phyloP scores from a whole-genome alignment of 2,329 filamentous ascomycete genomes.

The Neoascochyta sp. region DNA sequence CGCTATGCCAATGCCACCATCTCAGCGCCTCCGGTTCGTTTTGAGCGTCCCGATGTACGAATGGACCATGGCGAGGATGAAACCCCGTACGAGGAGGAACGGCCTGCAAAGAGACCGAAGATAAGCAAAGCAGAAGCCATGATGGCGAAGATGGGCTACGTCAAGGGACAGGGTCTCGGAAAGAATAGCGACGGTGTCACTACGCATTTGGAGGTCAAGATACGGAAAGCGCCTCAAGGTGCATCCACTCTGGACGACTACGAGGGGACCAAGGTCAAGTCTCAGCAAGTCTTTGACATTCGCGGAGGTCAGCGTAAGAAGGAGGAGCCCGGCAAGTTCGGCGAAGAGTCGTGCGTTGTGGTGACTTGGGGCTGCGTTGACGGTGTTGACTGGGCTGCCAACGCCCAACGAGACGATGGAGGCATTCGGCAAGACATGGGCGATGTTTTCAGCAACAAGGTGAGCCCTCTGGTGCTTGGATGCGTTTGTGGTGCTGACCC shows the following conservation, averaged over 20 bases:
- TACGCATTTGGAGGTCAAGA: constrained; percentile 69
- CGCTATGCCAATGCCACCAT: constrained; percentile 68
- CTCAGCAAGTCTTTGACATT: constrained; percentile 60
- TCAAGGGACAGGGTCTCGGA: constrained; percentile 80
- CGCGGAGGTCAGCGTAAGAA: constrained; percentile 62
- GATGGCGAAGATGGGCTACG: constrained; percentile 93
- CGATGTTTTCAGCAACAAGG: constrained; percentile 82
- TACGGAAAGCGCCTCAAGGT: constrained; percentile 17
- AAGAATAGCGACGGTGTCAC: constrained; percentile 78
- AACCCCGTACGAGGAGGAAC: constrained; percentile 31
- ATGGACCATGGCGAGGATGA: constrained; percentile 12
- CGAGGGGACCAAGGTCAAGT: constrained; percentile 50
- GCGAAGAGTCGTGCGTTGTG: constrained; percentile 73
- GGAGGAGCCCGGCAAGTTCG: constrained; percentile 37
- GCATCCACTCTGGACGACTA: constrained; percentile 22
- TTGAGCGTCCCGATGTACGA: constrained; percentile 41
- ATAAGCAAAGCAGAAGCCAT: constrained; percentile 66
- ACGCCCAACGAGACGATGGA: constrained; percentile 60
- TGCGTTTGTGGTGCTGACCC: constrained; percentile 1
- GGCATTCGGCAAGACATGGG: constrained; percentile 89
- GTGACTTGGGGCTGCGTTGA: constrained; percentile 82
- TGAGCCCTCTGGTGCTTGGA: constrained; percentile 30
- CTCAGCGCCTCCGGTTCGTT: constrained; percentile 74
- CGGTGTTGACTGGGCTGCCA: constrained; percentile 74
- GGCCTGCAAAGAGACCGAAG: constrained; percentile 39